Base-by-base conservation (phyloP, 202 grass and related monocot genomes). In the Panicum hallii region DNA sequence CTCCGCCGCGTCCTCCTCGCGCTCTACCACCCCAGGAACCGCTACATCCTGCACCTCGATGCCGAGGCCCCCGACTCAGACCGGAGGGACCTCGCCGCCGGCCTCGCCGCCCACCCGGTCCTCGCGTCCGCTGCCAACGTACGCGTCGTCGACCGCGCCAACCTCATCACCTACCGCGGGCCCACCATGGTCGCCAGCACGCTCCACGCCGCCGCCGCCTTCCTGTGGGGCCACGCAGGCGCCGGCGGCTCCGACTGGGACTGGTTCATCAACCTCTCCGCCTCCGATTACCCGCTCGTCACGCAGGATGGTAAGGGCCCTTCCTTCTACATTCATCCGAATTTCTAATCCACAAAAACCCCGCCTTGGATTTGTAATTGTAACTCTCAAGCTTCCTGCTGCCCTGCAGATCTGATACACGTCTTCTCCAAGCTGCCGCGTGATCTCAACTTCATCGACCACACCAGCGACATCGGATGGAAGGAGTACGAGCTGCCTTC, bases 181-280 rank as follows among this genome's bases (percentile, higher is more conserved):
- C 87, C 92, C 23, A 93, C 92, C 63, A 97, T 97, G 95, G 95
- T 97, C 11, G 86, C 95, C 81, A 94, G 79, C 74, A 97, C 95
- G 4, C 89, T 94, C 42, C 92, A 97, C 65, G 90, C 92, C 40
- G 91, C 88, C 38, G 92, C 95, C 30, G 68, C 93, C 1, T 91
- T 97, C 79, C 77, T 97, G 54, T 82, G 79, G 82, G 78, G 79
- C 38, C 54, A 76, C 49, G 66, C 55, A 6, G 32, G 57, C 64
- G 79, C 12, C 66, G 85, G 88, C 23, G 82, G 72, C 14, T 58
- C 79, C 6, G 82, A 86, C 16, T 97, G 94, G 92, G 90, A 97
- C 41, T 97, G 94, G 92, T 94, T 97, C 78, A 90, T 94, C 82
- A 97, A 93, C 83, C 87, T 97, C 71, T 93, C 90, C n/a, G 88